Percentiles rank a stretch among this genome's conserved stretches.
Conservation (phyloP, 805 yeast species). For the Lipomyces kockii region DNA sequence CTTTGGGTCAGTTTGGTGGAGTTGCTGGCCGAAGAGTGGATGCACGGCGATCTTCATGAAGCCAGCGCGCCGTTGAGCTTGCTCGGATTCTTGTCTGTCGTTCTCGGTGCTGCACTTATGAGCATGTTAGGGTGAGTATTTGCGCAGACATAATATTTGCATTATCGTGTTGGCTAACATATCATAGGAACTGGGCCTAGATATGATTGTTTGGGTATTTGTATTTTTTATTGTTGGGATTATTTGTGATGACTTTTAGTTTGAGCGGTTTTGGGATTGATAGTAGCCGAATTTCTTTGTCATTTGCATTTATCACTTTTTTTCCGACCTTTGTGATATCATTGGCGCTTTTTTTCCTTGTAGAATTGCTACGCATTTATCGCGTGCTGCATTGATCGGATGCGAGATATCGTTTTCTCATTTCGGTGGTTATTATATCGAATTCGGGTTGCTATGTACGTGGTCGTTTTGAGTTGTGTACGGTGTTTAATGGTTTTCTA, state of each 20-base stretch:
- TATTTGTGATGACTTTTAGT: not conserved
- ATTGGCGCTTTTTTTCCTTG: not conserved
- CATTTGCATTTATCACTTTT: not conserved
- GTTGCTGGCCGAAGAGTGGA: slow-evolving; percentile 76
- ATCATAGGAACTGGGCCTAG: not conserved
- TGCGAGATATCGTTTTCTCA: not conserved
- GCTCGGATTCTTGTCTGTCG: slow-evolving; percentile 58
- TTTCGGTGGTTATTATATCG: not conserved
- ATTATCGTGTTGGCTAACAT: not conserved
- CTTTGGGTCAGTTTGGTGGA: slow-evolving; percentile 79
- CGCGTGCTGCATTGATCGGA: not conserved
- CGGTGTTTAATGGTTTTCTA: too few species aligned
- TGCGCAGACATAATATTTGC: not conserved
- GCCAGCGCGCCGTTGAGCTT: slow-evolving; percentile 57
- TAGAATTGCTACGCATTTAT: not conserved
- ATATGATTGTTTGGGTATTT: not conserved
- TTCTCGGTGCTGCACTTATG: slow-evolving; percentile 68
- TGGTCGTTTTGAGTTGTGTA: too few species aligned
- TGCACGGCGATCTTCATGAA: slow-evolving; percentile 67
- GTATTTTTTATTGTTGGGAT: too few species aligned
- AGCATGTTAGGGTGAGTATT: slow-evolving; percentile 63
- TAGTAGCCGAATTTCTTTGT: not conserved
- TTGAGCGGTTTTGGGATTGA: not conserved
- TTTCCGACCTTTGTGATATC: not conserved
- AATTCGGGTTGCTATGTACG: not conserved